phyloP scores from a whole-genome alignment of 2,329 filamentous ascomycete species.

The Penicillium griseofulvum region DNA sequence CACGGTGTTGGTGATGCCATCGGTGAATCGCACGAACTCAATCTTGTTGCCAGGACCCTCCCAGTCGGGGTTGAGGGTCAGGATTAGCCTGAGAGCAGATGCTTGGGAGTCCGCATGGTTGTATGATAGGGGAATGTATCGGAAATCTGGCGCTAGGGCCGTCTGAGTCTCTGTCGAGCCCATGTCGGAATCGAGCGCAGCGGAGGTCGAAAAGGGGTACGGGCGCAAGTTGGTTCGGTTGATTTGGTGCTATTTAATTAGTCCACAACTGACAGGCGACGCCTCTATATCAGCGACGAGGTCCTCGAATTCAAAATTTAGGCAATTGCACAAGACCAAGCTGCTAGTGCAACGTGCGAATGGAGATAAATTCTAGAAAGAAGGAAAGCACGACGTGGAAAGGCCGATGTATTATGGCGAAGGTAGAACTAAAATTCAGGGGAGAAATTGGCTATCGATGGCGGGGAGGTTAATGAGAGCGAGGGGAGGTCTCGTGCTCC shows the following conservation, averaged over 20 bases:
- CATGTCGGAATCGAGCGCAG: constrained; percentile 19
- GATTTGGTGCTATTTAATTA: constrained; percentile 4
- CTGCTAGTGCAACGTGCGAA: neutral
- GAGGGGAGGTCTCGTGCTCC: constrained; percentile 35
- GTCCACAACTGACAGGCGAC: neutral
- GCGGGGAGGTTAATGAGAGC: constrained; percentile 15
- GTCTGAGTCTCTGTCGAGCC: constrained; percentile 23
- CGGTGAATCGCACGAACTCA: constrained; percentile 87
- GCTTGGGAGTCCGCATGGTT: constrained; percentile 71
- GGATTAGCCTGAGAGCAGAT: constrained; percentile 75
- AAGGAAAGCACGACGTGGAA: neutral
- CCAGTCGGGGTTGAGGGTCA: constrained; percentile 82
- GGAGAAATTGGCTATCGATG: neutral
- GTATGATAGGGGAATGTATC: constrained; percentile 72
- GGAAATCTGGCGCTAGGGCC: constrained; percentile 24
- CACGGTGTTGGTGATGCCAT: constrained; percentile 95
- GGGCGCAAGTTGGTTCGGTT: constrained; percentile 2
- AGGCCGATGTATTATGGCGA: neutral
- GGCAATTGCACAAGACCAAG: neutral
- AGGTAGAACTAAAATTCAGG: constrained; percentile 6
- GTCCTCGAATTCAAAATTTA: neutral
- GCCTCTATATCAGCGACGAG: neutral
- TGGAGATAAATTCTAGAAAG: neutral
- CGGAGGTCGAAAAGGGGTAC: constrained; percentile 5
- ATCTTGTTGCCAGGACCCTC: constrained; percentile 68